phyloP scores from a whole-genome alignment of 805 yeast species.

The Starmera caribaea region DNA sequence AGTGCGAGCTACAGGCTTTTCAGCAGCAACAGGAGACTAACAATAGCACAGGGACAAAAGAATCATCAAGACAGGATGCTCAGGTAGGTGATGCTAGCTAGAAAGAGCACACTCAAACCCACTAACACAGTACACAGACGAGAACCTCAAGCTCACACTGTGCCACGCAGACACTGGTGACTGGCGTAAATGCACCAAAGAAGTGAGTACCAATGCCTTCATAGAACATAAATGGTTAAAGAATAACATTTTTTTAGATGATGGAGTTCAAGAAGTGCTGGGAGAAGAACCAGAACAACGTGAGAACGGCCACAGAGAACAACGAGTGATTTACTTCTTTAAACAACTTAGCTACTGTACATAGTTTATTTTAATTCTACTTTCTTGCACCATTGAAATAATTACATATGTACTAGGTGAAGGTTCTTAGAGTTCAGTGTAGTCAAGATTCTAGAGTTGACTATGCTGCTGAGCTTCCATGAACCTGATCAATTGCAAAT shows the following conservation, averaged over 20 bases:
- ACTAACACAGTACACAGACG: constrained; percentile 27
- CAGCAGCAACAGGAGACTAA: neutral
- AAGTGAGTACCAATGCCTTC: constrained; percentile 30
- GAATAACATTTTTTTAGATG: constrained; percentile 21
- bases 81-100: too few relatives aligned
- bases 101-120: neutral
- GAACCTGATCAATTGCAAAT: too few relatives aligned
- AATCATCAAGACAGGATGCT: constrained; percentile 68
- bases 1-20: neutral
- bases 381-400: too few relatives aligned
- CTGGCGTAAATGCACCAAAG: constrained; percentile 66
- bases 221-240: neutral
- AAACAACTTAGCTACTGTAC: too few relatives aligned
- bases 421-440: too few relatives aligned
- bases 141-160: constrained; percentile 57
- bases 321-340: constrained; percentile 5
- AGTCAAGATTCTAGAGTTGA: too few relatives aligned
- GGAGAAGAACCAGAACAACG: constrained; percentile 28
- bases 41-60: constrained; percentile 47
- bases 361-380: too few relatives aligned
- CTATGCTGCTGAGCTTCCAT: too few relatives aligned
- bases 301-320: constrained; percentile 27
- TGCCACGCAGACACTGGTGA: constrained; percentile 79
- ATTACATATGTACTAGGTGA: too few relatives aligned
- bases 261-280: constrained; percentile 32